Evolutionary conservation across 1,139 yeast species (phyloP).

Genomic region (Hemisphaericaspora xylofermentans): DNA sequence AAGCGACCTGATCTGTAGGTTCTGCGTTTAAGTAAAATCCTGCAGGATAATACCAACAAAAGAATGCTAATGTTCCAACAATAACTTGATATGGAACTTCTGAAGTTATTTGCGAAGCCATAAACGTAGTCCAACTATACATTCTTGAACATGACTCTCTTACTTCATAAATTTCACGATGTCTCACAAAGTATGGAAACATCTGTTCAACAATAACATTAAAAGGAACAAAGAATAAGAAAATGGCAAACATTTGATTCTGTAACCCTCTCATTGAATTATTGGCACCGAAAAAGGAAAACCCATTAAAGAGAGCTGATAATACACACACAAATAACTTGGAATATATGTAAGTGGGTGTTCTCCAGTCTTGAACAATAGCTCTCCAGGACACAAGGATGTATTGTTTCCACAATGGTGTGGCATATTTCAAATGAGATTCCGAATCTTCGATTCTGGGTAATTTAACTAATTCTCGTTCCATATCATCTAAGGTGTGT

Average conservation of each 20-base stretch:
- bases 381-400: slow-evolving; percentile 26
- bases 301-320: slow-evolving; percentile 48
- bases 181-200: slow-evolving; percentile 30
- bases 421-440: slow-evolving; percentile 23
- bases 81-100: slow-evolving; percentile 79
- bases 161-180: slow-evolving; percentile 38
- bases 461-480: slow-evolving; percentile 26
- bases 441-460: slow-evolving; percentile 27
- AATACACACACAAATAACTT: slow-evolving; percentile 36
- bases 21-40: slow-evolving; percentile 63
- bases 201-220: slow-evolving; percentile 55
- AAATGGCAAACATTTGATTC: slow-evolving; percentile 52
- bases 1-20: slow-evolving; percentile 22
- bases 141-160: slow-evolving; percentile 36
- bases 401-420: slow-evolving; percentile 28
- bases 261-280: slow-evolving; percentile 41
- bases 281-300: slow-evolving; percentile 38
- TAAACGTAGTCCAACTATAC: slow-evolving; percentile 31
- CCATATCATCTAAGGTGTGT: slow-evolving; percentile 30
- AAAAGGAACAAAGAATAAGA: slow-evolving; percentile 52
- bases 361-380: slow-evolving; percentile 44
- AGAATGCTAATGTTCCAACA: slow-evolving; percentile 64
- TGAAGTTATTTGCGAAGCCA: slow-evolving; percentile 63
- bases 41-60: slow-evolving; percentile 81
- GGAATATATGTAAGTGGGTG: slow-evolving; percentile 39